phyloP scores from a whole-genome alignment of 108 stramenopile genomes.

The Thalassiosira profunda region DNA sequence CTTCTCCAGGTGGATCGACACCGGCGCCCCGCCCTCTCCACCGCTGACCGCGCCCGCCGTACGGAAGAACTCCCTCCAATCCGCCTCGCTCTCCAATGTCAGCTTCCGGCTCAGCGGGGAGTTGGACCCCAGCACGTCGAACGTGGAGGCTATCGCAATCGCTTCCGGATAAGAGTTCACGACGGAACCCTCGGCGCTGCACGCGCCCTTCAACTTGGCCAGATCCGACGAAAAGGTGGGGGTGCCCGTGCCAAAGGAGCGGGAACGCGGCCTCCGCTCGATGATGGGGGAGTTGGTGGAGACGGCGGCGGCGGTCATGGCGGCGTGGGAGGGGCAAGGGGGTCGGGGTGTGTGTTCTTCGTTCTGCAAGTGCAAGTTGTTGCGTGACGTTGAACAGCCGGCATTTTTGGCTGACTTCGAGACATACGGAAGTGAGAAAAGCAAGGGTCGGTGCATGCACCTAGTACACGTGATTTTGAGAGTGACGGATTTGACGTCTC shows the following conservation, averaged over 20 bases:
- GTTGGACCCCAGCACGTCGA: slow-evolving; percentile 33
- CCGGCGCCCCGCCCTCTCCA: not conserved
- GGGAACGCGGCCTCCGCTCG: slow-evolving; percentile 36
- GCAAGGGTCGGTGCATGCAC: no score
- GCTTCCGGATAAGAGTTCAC: slow-evolving; percentile 24
- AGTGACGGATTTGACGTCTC: no score
- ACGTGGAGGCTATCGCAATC: slow-evolving; percentile 32
- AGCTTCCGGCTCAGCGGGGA: slow-evolving; percentile 31
- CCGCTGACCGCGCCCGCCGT: slow-evolving; percentile 3
- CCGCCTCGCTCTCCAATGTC: slow-evolving; percentile 5
- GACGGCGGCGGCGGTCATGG: no score
- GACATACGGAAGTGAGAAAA: no score
- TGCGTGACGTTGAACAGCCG: no score
- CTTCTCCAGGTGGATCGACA: slow-evolving; percentile 25
- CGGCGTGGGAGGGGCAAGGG: no score
- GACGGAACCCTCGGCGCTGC: not conserved
- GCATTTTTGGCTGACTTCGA: no score
- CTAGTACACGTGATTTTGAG: no score
- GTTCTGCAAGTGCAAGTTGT: no score
- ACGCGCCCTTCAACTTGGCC: slow-evolving; percentile 14
- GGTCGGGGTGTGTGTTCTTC: no score
- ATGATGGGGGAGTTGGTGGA: no score
- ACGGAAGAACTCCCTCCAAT: slow-evolving; percentile 32
- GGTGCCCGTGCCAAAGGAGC: slow-evolving; percentile 38
- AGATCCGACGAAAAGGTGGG: slow-evolving; percentile 46